Evolutionary conservation across 2,329 filamentous ascomycete genomes (phyloP).

Genomic region (Penicillium sp.): DNA sequence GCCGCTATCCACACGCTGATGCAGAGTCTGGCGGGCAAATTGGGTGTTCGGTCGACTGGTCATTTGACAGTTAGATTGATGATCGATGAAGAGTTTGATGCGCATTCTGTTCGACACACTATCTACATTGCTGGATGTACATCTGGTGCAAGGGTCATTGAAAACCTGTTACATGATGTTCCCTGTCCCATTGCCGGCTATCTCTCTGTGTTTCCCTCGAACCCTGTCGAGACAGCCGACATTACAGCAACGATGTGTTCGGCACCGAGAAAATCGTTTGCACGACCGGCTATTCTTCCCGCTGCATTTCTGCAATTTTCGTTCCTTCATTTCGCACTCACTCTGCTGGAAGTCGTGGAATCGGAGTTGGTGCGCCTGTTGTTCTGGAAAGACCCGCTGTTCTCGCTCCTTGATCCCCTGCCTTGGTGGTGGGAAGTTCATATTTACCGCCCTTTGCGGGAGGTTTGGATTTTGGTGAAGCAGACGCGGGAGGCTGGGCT

Average conservation of each 20-base stretch:
- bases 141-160: conserved; percentile 29
- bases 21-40: conserved; percentile 54
- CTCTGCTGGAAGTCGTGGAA: background rate
- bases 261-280: background rate
- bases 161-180: conserved; percentile 34
- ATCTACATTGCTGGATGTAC: conserved; percentile 36
- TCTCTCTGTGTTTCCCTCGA: conserved; percentile 24
- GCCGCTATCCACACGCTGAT: conserved; percentile 68
- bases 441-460: conserved; percentile 54
- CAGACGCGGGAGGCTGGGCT: conserved; percentile 42
- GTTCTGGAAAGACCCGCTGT: conserved; percentile 58
- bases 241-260: conserved; percentile 15
- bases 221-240: conserved; percentile 10
- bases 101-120: conserved; percentile 34
- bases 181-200: conserved; percentile 29
- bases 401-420: conserved; percentile 56
- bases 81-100: conserved; percentile 50
- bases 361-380: conserved; percentile 34
- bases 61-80: conserved; percentile 74
- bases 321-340: background rate
- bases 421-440: conserved; percentile 61
- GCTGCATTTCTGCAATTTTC: conserved; percentile 6
- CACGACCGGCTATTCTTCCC: background rate
- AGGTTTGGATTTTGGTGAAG: conserved; percentile 40
- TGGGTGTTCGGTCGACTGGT: conserved; percentile 60